phyloP scores from a whole-genome alignment of 2,329 filamentous ascomycete species.

The Colletotrichum sp. region DNA sequence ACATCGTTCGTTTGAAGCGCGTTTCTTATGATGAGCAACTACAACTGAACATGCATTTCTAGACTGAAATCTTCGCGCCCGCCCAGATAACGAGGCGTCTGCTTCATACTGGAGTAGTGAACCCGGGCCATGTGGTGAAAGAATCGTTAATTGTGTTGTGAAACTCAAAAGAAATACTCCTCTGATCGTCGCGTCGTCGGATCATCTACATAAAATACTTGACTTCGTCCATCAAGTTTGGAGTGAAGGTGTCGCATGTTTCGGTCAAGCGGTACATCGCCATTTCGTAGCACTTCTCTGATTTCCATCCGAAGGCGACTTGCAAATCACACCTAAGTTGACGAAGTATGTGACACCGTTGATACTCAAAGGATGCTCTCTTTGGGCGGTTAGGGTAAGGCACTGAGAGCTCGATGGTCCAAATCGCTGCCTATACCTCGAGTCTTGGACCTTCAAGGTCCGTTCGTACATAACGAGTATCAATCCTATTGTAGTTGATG shows the following conservation, averaged over 20 bases:
- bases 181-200: accelerated
- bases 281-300: neutral
- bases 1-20: accelerated
- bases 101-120: too few species aligned
- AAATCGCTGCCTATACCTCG: neutral
- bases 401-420: neutral
- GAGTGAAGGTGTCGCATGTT: neutral
- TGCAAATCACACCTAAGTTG: neutral
- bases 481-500: too few species aligned
- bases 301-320: neutral
- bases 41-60: accelerated
- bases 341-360: too few species aligned
- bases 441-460: accelerated
- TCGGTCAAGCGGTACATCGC: neutral
- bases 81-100: too few species aligned
- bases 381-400: neutral
- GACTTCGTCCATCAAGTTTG: too few species aligned
- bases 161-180: neutral
- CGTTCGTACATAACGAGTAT: too few species aligned
- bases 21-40: accelerated
- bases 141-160: neutral
- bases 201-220: accelerated
- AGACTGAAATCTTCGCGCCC: too few species aligned
- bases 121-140: too few species aligned
- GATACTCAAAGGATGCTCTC: too few species aligned